These are phyloP conservation scores for Coemansia sp. DNA, from an alignment of 192 early-diverging fungal species.

Conservation along the genomic window DNA sequence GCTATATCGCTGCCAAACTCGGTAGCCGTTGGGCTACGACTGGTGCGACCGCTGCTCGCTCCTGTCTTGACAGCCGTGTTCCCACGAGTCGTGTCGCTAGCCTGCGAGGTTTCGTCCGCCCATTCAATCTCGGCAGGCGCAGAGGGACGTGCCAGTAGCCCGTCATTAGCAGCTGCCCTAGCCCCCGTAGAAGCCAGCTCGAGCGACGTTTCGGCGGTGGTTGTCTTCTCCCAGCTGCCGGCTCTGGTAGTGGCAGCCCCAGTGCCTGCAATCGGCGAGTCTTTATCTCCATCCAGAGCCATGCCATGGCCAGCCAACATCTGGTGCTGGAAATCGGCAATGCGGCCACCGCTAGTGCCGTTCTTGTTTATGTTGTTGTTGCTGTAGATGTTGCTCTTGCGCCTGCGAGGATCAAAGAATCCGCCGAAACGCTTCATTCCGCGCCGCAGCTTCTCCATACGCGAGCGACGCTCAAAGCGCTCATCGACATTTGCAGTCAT, in stretches of 20 bases:
- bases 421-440: conserved; percentile 41
- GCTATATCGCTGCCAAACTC: conserved; percentile 12
- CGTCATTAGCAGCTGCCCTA: not conserved
- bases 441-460: conserved; percentile 24
- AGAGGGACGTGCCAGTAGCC: not conserved
- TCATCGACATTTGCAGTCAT: conserved; percentile 25
- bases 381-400: not conserved
- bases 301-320: not conserved
- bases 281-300: not conserved
- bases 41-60: not conserved
- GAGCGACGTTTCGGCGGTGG: not conserved
- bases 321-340: too few species aligned
- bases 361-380: not conserved
- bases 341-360: not conserved
- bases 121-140: conserved; percentile 11
- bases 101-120: conserved; percentile 19
- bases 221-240: not conserved
- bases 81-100: conserved; percentile 11
- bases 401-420: conserved; percentile 11
- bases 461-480: conserved; percentile 36
- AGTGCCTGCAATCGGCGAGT: not conserved
- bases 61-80: not conserved
- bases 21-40: conserved; percentile 18
- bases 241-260: not conserved
- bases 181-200: not conserved